Evolutionary conservation across 2,329 filamentous ascomycete species (phyloP), one percentile per base, ranked within the genome.

Genomic region (Amesomyces nigricolor): DNA sequence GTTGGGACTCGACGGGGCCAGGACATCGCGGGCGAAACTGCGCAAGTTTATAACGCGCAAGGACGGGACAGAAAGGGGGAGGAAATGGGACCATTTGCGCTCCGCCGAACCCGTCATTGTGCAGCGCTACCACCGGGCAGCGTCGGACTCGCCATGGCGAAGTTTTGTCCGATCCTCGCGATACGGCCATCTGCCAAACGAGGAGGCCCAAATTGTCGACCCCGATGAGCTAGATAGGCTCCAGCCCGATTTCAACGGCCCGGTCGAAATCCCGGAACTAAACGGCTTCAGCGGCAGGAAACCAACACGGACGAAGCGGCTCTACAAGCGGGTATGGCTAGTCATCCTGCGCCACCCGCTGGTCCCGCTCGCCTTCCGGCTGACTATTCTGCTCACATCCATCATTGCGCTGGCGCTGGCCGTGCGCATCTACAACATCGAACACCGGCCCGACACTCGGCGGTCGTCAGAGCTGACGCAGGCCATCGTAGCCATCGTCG

Each of bases 401-500:
- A 80, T 89, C 39, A 77, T 89, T 53, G 91, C 91, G 4, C 80
- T 99, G 22, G 89, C 83, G 13, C 78, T 99, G 8, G 86, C 91
- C 2, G 82, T 79, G 3, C 84, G 83, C 22, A 91, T 97, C 48
- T 89, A 85, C 68, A 74, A 83, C 63, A 71, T 82, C 52, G 79
- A 85, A 53, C 70, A 75, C 63, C 71, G 63, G 63, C 73, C 66
- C 56, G 70, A 66, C 69, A 66, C 66, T 11, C 68, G 67, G 30
- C 72, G 76, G 2, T 55, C 62, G 7, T 63, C 65, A 2, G 85
- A 89, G 68, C 83, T 81, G 30, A 83, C 87, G 39, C 95, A 94
- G 50, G 88, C 90, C 7, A 81, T 91, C 57, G 91, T 97, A 74
- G 92, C 92, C 30, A 86, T 97, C 52, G 82, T 89, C 37, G 88